Evolutionary conservation across 2,329 filamentous ascomycete species (phyloP).

Genomic region (Pestalotiopsis sp.): DNA sequence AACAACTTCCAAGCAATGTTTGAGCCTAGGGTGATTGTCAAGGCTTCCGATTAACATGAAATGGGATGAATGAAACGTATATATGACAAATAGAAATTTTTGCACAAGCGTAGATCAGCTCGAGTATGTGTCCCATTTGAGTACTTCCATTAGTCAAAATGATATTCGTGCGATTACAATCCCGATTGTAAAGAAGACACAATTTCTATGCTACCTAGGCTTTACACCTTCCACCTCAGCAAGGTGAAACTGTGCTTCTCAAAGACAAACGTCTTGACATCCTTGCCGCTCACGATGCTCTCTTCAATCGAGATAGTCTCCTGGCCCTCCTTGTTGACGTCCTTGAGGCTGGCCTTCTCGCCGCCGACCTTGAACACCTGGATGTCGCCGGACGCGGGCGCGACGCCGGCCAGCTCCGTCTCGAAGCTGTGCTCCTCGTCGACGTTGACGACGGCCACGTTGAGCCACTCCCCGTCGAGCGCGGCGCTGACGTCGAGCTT

Average conservation of each 20-base stretch:
- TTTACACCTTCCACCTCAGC: constrained; percentile 49
- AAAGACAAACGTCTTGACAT: constrained; percentile 56
- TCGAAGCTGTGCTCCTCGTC: constrained; percentile 62
- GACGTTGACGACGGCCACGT: constrained; percentile 75
- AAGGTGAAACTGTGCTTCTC: constrained; percentile 72
- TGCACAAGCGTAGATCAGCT: too few species aligned
- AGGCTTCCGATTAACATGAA: constrained; percentile 25
- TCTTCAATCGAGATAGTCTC: constrained; percentile 6
- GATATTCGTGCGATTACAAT: background rate
- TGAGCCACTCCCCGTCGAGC: constrained; percentile 57
- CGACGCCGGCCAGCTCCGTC: constrained; percentile 61
- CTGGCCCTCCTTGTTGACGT: constrained; percentile 11
- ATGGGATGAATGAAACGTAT: background rate
- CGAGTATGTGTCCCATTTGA: background rate
- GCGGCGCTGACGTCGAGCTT: constrained; percentile 71
- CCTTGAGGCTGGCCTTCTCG: constrained; percentile 6
- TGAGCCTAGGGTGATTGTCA: constrained; percentile 44
- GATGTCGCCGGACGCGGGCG: constrained; percentile 4
- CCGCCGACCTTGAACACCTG: constrained; percentile 12
- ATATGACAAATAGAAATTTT: background rate
- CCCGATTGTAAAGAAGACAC: background rate
- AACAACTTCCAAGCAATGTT: constrained; percentile 54
- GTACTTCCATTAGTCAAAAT: background rate
- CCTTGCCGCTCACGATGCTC: background rate
- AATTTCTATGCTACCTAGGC: too few species aligned